Base-by-base conservation (phyloP, 2,329 filamentous ascomycete genomes). In the Rutstroemia sp. region DNA sequence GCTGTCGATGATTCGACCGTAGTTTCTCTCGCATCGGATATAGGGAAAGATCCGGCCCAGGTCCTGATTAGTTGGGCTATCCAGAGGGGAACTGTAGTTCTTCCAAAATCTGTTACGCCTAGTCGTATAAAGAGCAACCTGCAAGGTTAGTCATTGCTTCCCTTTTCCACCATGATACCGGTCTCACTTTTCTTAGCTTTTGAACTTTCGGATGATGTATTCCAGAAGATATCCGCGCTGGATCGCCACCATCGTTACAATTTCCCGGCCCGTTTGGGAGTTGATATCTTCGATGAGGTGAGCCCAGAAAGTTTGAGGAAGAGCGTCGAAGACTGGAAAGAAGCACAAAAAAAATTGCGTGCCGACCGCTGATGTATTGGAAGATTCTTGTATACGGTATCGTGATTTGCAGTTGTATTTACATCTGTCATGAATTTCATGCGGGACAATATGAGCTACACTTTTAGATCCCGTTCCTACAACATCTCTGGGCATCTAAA, bases 51-150 rank as follows among this genome's bases (percentile, higher is more conserved):
- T 49, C 76, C 78, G 2, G 79, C 78, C 1, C 75, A 79, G 59
- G 66, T 82, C 6, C 70, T 82, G 6, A 74, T 82, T 56, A 76
- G 75, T 45, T 82, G 79, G 78, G 76, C 74, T 12, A 71, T 81
- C 8, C 75, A 80, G 63, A 71, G 79, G 25, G 78, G 79, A 1
- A 79, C 75, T 1, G 72, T 77, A 7, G 78, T 79, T 7, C 66
- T 82, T 41, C 77, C 79, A 16, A 82, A 82, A 69, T 77, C 75
- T 49, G 77, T 80, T 3, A 82, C 78, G 0, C 72, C 76, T 1
- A 71, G 72, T 12, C 71, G 79, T 37, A 80, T 82, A 53, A 70
- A 72, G 52, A 70, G 71, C 45, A 81, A 80, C 53, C 72, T 62
- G 18, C 45, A 64, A 62, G 71, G 71, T 71, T 25, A 5, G 38